Evolutionary conservation across 768 basidiomycete species (phyloP).

Genomic region (Kwoniella mangroviensis): DNA sequence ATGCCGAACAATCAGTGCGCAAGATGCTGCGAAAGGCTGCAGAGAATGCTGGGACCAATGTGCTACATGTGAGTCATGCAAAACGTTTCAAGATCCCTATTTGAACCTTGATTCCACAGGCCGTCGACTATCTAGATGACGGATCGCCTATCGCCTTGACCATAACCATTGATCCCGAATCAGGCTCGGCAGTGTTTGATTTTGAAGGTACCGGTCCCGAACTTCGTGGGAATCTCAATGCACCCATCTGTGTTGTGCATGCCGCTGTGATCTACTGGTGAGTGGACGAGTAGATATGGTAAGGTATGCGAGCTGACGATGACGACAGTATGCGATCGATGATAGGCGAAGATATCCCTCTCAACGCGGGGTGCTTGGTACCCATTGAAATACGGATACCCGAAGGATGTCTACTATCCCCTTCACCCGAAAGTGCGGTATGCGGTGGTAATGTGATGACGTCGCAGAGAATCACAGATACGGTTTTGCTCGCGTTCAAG

Average conservation of each 20-base stretch:
- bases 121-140: slow-evolving; percentile 71
- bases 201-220: slow-evolving; percentile 63
- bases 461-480: slow-evolving; percentile 84
- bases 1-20: slow-evolving; percentile 74
- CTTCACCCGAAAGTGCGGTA: slow-evolving; percentile 84
- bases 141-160: slow-evolving; percentile 61
- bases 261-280: slow-evolving; percentile 53
- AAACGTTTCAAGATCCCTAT: slow-evolving; percentile 62
- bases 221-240: slow-evolving; percentile 43
- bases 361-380: slow-evolving; percentile 47
- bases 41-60: slow-evolving; percentile 33
- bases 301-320: not conserved
- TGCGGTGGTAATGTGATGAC: slow-evolving; percentile 55
- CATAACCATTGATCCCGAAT: slow-evolving; percentile 75
- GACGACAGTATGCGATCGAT: slow-evolving; percentile 30
- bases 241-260: slow-evolving; percentile 46
- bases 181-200: slow-evolving; percentile 82
- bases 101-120: slow-evolving; percentile 48
- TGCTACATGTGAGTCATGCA: slow-evolving; percentile 25
- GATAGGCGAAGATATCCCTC: slow-evolving; percentile 48
- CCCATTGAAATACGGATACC: slow-evolving; percentile 73
- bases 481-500: slow-evolving; percentile 87
- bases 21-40: slow-evolving; percentile 65
- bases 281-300: not conserved
- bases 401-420: slow-evolving; percentile 73